Base-by-base conservation (phyloP, 257 asterid genomes). In the Penstemon newberryi region DNA sequence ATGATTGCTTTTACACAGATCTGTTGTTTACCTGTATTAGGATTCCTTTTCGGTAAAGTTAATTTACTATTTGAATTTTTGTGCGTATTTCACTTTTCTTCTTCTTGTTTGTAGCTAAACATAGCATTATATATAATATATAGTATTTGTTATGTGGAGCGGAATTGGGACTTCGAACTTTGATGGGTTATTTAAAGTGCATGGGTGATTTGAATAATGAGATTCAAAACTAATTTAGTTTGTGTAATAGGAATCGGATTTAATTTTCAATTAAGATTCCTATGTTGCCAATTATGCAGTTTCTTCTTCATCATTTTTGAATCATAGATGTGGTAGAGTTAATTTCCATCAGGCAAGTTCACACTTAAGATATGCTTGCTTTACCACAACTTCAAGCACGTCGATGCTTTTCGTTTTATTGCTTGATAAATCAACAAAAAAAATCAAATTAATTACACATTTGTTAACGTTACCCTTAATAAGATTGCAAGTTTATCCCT, bases 1-100 rank as follows among this genome's bases (percentile, higher is more conserved):
- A 4, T 72, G 45, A 67, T 67, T 58, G 65, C 4, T 72, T 46
- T 50, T 13, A 40, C 64, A 64, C 76, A 46, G 87, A 82, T 82
- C 80, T 71, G 70, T 44, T 41, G 19, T 15, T 65, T 45, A 33
- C 12, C n/a, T 45, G 41, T 9, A 25, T 19, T 9, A 3, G 25
- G 60, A 36, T 8, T 33, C 12, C 12, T 2, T 37, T n/a, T 69
- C 45, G 1, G 13, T 50, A 65, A 37, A 12, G n/a, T 52, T 70
- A 3, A 10, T 38, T 0, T 55, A 54, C 25, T 57, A 56, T 33
- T 38, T 25, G 33, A 25, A 25, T 25, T 25, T 25, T 25, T 25
- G 33, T 25, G 2, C 33, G 33, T 25, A 25, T 25, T 25, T 25
- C 33, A 25, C 2, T 25, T 25, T 25, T 25, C 33, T 25, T 25